Percentiles rank a stretch among this genome's conserved stretches.
Evolutionary conservation across 371 early-diverging fungal species (phyloP).

Genomic region (Umbelopsis sp.): DNA sequence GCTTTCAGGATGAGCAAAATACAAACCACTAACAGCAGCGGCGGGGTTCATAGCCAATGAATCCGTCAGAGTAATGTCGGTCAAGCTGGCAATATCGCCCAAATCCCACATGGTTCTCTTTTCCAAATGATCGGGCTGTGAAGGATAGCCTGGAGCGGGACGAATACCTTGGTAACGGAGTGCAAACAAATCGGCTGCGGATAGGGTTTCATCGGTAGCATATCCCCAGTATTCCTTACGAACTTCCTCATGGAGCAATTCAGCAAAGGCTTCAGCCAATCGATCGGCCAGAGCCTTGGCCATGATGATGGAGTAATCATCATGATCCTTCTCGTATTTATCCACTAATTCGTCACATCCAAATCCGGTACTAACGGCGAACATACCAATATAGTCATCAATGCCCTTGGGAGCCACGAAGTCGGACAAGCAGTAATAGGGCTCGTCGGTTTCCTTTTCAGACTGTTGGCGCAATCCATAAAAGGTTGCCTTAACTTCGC

Average conservation of each 20-base stretch:
- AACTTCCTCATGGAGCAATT: conserved; percentile 84
- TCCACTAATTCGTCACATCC: conserved; percentile 83
- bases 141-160: conserved; percentile 91
- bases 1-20: conserved; percentile 76
- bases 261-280: conserved; percentile 91
- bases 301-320: conserved; percentile 92
- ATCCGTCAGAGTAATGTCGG: conserved; percentile 87
- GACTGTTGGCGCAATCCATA: conserved; percentile 79
- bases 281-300: conserved; percentile 93
- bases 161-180: conserved; percentile 93
- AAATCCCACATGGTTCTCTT: conserved; percentile 90
- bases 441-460: conserved; percentile 75
- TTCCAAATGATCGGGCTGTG: conserved; percentile 91
- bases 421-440: conserved; percentile 87
- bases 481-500: conserved; percentile 68
- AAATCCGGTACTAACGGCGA: conserved; percentile 90
- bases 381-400: conserved; percentile 85
- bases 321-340: conserved; percentile 74
- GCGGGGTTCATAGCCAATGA: conserved; percentile 92
- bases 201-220: conserved; percentile 72
- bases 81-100: conserved; percentile 71
- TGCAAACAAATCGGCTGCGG: conserved; percentile 79
- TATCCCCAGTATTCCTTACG: conserved; percentile 90
- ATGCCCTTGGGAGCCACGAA: conserved; percentile 86
- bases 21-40: conserved; percentile 81